These are phyloP conservation scores for Saccharomycopsis lassenensis DNA, from an alignment of 805 yeast species.

Conservation along the genomic window DNA sequence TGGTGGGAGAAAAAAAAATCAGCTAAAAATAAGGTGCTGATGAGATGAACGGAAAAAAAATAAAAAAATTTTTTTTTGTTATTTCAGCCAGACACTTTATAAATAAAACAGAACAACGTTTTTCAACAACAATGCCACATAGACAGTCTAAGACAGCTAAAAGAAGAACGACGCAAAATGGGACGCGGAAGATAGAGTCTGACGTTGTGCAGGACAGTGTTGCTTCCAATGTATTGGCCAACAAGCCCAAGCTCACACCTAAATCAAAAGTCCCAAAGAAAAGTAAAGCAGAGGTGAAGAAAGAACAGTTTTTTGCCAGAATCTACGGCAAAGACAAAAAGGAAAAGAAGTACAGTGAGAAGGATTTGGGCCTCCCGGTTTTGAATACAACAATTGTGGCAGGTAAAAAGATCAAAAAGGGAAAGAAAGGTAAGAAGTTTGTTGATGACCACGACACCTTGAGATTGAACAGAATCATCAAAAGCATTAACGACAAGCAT, in stretches of 20 bases:
- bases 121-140: constrained; percentile 33
- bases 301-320: constrained; percentile 52
- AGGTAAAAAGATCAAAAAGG: constrained; percentile 64
- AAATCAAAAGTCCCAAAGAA: constrained; percentile 42
- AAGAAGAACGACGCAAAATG: constrained; percentile 41
- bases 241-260: constrained; percentile 45
- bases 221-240: constrained; percentile 58
- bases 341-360: constrained; percentile 32
- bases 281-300: constrained; percentile 44
- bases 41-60: too few relatives aligned
- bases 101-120: neutral
- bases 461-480: constrained; percentile 57
- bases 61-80: neutral
- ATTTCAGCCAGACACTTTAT: neutral
- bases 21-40: too few relatives aligned
- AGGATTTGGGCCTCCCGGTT: constrained; percentile 67
- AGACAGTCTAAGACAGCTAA: constrained; percentile 52
- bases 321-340: constrained; percentile 52
- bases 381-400: constrained; percentile 79
- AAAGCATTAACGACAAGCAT: constrained; percentile 69
- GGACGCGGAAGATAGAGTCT: constrained; percentile 45
- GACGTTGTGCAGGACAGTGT: constrained; percentile 55
- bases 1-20: too few relatives aligned
- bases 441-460: constrained; percentile 57
- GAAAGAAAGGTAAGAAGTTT: constrained; percentile 82